Percentiles rank a stretch among this genome's conserved stretches.
Evolutionary conservation across 306 rosid species (phyloP).

Genomic region (Castanopsis chinensis): DNA sequence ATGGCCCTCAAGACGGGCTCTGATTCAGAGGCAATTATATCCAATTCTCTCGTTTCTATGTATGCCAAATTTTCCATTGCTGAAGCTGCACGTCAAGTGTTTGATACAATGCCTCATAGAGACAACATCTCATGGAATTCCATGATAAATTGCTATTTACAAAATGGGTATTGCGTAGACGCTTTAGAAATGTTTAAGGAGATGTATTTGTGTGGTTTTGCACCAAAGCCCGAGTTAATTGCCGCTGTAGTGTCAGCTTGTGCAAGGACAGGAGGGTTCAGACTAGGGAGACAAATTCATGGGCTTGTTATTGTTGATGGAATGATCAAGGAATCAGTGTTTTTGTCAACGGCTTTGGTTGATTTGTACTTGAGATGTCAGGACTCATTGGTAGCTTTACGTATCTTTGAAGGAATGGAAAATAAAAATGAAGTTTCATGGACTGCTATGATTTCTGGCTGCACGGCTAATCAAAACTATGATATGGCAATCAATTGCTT

Average conservation of each 20-base stretch:
- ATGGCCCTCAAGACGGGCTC: conserved; percentile 41
- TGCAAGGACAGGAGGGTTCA: conserved; percentile 36
- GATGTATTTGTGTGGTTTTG: conserved; percentile 36
- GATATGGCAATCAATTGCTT: conserved; percentile 40
- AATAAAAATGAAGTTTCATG: conserved; percentile 65
- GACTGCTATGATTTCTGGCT: conserved; percentile 69
- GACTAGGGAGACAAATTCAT: conserved; percentile 54
- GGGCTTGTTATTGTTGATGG: conserved; percentile 44
- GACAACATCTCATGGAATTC: conserved; percentile 64
- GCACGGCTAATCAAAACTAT: conserved; percentile 26
- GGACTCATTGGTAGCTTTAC: conserved; percentile 39
- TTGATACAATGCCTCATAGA: conserved; percentile 55
- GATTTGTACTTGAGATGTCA: conserved; percentile 56
- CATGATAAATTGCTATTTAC: conserved; percentile 57
- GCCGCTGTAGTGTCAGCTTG: conserved; percentile 51
- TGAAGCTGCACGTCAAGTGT: conserved; percentile 42
- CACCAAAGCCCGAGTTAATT: conserved; percentile 52
- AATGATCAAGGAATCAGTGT: conserved; percentile 38
- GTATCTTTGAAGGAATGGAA: conserved; percentile 46
- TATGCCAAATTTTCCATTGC: conserved; percentile 39
- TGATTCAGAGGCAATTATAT: conserved; percentile 33
- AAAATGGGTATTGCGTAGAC: conserved; percentile 40
- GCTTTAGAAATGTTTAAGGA: conserved; percentile 40
- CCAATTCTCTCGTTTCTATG: conserved; percentile 64
- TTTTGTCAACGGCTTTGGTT: conserved; percentile 56